A percentile compares a stretch with the other conserved stretches of the same genome.
Evolutionary conservation across 345 rosid species (phyloP).

Genomic region (Diplotaxis tenuifolia): DNA sequence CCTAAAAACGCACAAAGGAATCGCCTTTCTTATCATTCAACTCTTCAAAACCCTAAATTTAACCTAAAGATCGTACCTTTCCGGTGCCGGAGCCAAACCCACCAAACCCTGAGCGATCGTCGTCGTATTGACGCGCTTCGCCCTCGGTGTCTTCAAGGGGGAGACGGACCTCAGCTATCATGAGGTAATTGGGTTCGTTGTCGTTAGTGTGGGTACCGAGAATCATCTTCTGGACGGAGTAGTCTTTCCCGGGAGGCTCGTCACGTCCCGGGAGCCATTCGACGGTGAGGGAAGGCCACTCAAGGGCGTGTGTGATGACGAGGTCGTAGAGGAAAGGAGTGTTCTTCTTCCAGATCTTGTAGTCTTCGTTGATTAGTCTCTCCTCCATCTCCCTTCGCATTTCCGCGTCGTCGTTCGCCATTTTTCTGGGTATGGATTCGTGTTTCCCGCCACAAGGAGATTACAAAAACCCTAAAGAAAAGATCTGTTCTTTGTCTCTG

Average conservation of each 20-base stretch:
- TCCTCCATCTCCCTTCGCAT: constrained; percentile 97
- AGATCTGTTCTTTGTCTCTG: constrained; percentile 8
- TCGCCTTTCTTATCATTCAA: not conserved
- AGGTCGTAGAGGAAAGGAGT: constrained; percentile 97
- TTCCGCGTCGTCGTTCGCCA: constrained; percentile 97
- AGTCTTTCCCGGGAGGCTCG: constrained; percentile 93
- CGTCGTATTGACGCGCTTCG: constrained; percentile 92
- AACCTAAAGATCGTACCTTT: constrained; percentile 51
- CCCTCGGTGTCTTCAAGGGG: constrained; percentile 90
- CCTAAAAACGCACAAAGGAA: constrained; percentile 40
- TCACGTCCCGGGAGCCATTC: constrained; percentile 95
- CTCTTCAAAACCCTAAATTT: not conserved
- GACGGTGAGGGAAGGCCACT: constrained; percentile 98
- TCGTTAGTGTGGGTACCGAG: constrained; percentile 98
- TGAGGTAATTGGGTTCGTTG: constrained; percentile 91
- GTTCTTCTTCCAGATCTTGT: constrained; percentile 99
- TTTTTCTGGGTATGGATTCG: constrained; percentile 20
- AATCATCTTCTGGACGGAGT: constrained; percentile 94
- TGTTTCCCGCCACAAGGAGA: constrained; percentile 30
- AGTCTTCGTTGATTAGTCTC: constrained; percentile 86
- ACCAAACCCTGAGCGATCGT: constrained; percentile 75
- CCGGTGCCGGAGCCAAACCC: constrained; percentile 88
- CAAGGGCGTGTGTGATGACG: constrained; percentile 93
- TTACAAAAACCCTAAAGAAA: constrained; percentile 31
- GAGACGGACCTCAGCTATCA: constrained; percentile 96